Percentiles rank a stretch among this genome's conserved stretches.
Evolutionary conservation across 2,329 filamentous ascomycete species (phyloP).

Genomic region (Cryoendolithus antarcticus): DNA sequence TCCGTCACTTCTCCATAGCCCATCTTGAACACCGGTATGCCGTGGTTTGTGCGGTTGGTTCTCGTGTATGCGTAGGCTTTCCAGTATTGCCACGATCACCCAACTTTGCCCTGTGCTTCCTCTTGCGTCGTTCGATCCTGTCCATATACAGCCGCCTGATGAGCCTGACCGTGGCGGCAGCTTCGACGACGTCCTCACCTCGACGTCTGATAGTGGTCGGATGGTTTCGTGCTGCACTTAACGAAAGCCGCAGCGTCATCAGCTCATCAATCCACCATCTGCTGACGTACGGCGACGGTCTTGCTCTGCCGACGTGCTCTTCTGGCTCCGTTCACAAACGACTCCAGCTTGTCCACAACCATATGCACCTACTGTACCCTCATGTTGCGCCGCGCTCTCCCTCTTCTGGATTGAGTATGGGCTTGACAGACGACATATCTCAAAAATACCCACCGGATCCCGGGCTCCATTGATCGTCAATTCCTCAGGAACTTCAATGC

Average conservation of each 20-base stretch:
- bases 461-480: no score
- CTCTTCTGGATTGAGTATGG: no score
- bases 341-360: not conserved
- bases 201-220: not conserved
- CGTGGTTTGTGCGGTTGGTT: not conserved
- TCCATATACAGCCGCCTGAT: not conserved
- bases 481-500: no score
- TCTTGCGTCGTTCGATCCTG: not conserved
- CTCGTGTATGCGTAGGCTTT: not conserved
- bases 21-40: not conserved
- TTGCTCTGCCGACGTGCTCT: not conserved
- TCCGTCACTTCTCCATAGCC: not conserved
- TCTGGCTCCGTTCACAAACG: not conserved
- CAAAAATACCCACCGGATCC: no score
- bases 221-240: not conserved
- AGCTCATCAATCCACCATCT: not conserved
- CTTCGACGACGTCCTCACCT: not conserved
- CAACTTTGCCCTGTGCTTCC: not conserved
- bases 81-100: not conserved
- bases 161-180: not conserved
- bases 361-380: not conserved
- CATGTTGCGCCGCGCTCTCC: no score
- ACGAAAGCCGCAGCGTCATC: not conserved
- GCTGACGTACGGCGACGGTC: not conserved
- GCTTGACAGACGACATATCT: no score